These are phyloP conservation scores for Cylindrodendrum hubeiense DNA, from an alignment of 2,329 filamentous ascomycete species.

Conservation along the genomic window DNA sequence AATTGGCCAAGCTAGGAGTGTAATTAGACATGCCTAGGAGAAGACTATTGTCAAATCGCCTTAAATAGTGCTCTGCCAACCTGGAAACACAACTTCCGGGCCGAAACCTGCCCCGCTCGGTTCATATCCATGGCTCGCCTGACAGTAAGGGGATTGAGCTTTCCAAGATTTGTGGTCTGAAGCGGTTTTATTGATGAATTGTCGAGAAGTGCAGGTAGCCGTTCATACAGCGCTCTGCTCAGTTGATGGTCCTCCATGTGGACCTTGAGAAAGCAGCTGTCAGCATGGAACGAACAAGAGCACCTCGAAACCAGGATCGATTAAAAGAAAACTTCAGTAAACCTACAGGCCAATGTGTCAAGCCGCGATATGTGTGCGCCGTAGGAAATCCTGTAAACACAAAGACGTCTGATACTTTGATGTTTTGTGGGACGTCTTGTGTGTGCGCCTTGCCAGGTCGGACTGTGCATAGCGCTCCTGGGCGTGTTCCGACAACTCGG, in stretches of 20 bases:
- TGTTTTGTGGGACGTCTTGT: slow-evolving; percentile 45
- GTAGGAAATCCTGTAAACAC: slow-evolving; percentile 58
- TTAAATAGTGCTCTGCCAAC: neutral
- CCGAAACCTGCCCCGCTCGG: slow-evolving; percentile 23
- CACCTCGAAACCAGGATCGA: neutral
- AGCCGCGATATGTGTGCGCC: slow-evolving; percentile 50
- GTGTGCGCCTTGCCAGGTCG: slow-evolving; percentile 56
- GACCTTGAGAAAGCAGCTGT: slow-evolving; percentile 3
- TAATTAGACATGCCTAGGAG: neutral
- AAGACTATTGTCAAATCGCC: too few species aligned
- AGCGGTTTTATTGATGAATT: slow-evolving; percentile 2
- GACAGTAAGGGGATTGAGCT: neutral
- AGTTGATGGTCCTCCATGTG: slow-evolving; percentile 30
- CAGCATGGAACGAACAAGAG: neutral
- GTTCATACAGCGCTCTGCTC: slow-evolving; percentile 15
- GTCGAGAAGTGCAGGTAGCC: neutral
- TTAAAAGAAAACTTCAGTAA: neutral
- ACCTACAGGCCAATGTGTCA: slow-evolving; percentile 54
- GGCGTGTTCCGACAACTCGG: slow-evolving; percentile 31
- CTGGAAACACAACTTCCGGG: slow-evolving; percentile 31
- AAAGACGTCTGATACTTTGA: slow-evolving; percentile 55
- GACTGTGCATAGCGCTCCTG: slow-evolving; percentile 54
- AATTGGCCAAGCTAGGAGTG: neutral
- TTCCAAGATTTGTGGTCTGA: neutral
- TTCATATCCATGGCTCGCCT: slow-evolving; percentile 29